Evolutionary conservation across 2,329 filamentous ascomycete genomes (phyloP).

Genomic region (Cladosporium sp.): DNA sequence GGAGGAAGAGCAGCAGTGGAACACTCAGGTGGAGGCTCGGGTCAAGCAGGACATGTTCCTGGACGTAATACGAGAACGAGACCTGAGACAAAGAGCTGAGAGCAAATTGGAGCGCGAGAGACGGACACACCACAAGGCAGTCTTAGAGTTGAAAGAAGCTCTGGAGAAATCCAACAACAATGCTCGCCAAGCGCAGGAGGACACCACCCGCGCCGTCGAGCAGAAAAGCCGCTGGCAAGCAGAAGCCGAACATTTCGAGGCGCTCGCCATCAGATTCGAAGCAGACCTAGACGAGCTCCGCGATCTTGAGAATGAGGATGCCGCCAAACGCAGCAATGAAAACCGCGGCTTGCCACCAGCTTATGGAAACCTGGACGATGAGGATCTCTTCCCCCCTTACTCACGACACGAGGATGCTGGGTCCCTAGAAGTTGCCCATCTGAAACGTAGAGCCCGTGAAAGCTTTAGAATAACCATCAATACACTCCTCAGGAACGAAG

Average conservation of each 20-base stretch:
- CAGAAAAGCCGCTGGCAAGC: neutral
- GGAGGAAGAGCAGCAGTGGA: neutral
- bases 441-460: slow-evolving; percentile 16
- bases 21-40: neutral
- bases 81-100: slow-evolving; percentile 1
- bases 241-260: slow-evolving; percentile 12
- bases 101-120: neutral
- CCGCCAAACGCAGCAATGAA: neutral
- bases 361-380: slow-evolving; percentile 23
- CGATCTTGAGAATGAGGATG: neutral
- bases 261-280: slow-evolving; percentile 11
- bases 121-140: neutral
- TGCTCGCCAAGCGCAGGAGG: neutral
- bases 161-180: neutral
- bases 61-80: slow-evolving; percentile 11
- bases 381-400: slow-evolving; percentile 18
- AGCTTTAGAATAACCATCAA: no score
- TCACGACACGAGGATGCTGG: slow-evolving; percentile 15
- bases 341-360: slow-evolving; percentile 22
- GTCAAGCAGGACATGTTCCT: slow-evolving; percentile 15
- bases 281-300: slow-evolving; percentile 22
- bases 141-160: neutral
- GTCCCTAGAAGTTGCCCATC: slow-evolving; percentile 15
- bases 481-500: no score
- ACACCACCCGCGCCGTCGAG: neutral